Evolutionary conservation across 2,329 filamentous ascomycete genomes (phyloP), one percentile per base, ranked within the genome.

Genomic region (Chaetomiaceae sp.): DNA sequence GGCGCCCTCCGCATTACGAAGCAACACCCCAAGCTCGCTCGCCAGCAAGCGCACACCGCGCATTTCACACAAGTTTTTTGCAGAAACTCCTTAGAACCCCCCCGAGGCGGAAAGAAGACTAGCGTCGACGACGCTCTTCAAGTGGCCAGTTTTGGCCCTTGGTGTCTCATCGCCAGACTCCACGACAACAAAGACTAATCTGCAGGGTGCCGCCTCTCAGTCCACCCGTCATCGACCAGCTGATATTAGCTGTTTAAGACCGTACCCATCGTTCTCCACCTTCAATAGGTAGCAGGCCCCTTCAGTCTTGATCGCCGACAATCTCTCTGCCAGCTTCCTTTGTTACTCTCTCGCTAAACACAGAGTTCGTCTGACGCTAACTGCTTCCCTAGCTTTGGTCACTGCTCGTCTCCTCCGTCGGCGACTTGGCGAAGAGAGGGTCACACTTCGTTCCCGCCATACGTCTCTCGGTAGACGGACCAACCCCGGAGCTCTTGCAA

Each of bases 171-270:
- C 53, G 53, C 53, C 47, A 50, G 47, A 18, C 56, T 57, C n/a
- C n/a, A n/a, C n/a, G 56, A 58, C 60, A 65, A 62, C 61, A 56
- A 59, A 57, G 56, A 57, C 54, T 57, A 55, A 59, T 54, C n/a
- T 51, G 56, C 55, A 56, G 56, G 52, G 53, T 55, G 52, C 53
- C 53, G 46, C 45, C 40, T 42, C 45, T 47, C 43, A 47, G 20
- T 37, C 37, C 46, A 49, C 44, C 44, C 45, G 48, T 43, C 39
- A 39, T 46, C 45, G 36, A 32, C 52, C 37, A 58, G 40, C 54
- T 57, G 47, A 55, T 49, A 51, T 49, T n/a, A 42, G 55, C 45
- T 43, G 50, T 57, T 58, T 58, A 51, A 54, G 47, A 47, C 48
- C 42, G 37, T 45, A 37, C 49, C 45, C 48, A 24, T 39, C 38